Base-by-base conservation (phyloP, 805 yeast species). In the Cyberlindnera veronae region DNA sequence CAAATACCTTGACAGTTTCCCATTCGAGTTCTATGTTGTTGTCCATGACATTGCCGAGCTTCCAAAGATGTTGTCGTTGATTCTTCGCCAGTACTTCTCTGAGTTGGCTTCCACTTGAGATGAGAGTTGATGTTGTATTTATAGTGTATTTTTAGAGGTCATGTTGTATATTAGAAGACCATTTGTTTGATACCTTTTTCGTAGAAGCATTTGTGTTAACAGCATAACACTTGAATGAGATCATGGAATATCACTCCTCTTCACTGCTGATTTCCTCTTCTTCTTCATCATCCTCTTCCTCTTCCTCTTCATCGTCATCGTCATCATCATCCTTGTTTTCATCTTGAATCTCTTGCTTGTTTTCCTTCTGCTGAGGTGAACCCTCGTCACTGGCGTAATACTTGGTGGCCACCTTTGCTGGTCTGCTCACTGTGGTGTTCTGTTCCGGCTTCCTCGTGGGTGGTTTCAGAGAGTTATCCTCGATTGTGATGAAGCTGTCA, bases 21-120 rank as follows among this genome's bases (percentile, higher is more conserved):
- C 99, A 53, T 93, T 93, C 64, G 98, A 93, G 59, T 93, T 84
- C 60, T 93, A 91, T 58, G 96, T 91, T 44, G 91, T 95, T 50
- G 97, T 93, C 19, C 81, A 85, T 52, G 80, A 91, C 57, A 84
- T 95, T 50, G 74, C 74, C 34, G 98, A 91, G 64, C 71, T 93
- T 28, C 99, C 99, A 13, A 86, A 82, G 57, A 89, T 93, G 83
- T 71, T 93, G 39, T 79, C 97, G 2, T 70, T 84, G 50, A 91
- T 95, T 47, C 71, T 93, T 44, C 79, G 98, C 54, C 99, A 93
- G 62, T 93, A 86, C 63, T 95, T 93, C 62, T 71, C 88, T 2
- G 95, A 88, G 56, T 57, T 79, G 30, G 81, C 81, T 4, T 63
- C 70, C 5, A 35, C 28, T 17, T 50, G 39, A 42, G n/a, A 3